Conservation (phyloP, 306 rosid species). For the Prunus salicina region DNA sequence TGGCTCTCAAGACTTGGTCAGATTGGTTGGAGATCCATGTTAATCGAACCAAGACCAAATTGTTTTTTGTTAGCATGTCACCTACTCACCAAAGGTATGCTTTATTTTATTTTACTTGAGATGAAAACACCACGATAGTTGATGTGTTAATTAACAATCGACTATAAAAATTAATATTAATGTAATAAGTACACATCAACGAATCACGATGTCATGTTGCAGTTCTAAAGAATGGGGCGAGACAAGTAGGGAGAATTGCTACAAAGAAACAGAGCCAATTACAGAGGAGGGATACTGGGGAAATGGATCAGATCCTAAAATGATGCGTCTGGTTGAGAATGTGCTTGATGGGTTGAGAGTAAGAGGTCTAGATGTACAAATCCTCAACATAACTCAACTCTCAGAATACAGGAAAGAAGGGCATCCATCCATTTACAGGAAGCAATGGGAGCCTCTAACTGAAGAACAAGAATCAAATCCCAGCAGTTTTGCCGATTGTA, state of each 20-base stretch:
- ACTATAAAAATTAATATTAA: not conserved
- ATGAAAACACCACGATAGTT: no score
- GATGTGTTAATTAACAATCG: not conserved
- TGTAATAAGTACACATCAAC: not conserved
- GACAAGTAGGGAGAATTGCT: constrained; percentile 52
- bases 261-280: constrained; percentile 47
- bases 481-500: constrained; percentile 74
- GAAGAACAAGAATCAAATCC: constrained; percentile 51
- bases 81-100: constrained; percentile 84
- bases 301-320: constrained; percentile 51
- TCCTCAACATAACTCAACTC: constrained; percentile 74
- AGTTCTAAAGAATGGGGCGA: constrained; percentile 86
- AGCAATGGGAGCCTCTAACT: constrained; percentile 72
- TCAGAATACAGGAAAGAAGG: constrained; percentile 87
- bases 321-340: constrained; percentile 64
- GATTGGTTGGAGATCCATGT: constrained; percentile 90
- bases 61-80: constrained; percentile 90
- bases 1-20: constrained; percentile 90
- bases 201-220: not conserved
- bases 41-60: constrained; percentile 56
- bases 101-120: no score
- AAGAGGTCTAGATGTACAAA: constrained; percentile 59
- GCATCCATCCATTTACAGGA: constrained; percentile 73
- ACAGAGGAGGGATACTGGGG: constrained; percentile 56
- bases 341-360: constrained; percentile 44